These are phyloP conservation scores for Ilex aquifolium DNA, from an alignment of 257 asterid genomes.

Conservation along the genomic window DNA sequence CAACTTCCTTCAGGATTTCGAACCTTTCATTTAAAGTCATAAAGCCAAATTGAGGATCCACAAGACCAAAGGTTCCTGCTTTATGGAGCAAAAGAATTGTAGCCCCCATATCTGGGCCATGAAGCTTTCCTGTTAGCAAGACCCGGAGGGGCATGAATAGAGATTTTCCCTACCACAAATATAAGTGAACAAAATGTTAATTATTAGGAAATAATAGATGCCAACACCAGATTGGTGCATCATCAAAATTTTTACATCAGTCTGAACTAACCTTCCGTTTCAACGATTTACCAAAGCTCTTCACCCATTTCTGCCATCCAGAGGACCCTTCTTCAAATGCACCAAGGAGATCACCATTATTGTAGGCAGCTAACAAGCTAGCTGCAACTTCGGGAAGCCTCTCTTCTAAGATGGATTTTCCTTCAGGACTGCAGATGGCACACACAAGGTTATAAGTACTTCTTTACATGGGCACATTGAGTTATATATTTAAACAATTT, in stretches of 20 bases:
- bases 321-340: slow-evolving; percentile 75
- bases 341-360: slow-evolving; percentile 58
- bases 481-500: no score
- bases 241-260: not conserved
- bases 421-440: slow-evolving; percentile 56
- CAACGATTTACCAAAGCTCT: slow-evolving; percentile 74
- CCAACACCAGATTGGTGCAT: not conserved
- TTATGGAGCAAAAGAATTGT: slow-evolving; percentile 52
- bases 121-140: slow-evolving; percentile 83
- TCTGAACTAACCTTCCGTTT: slow-evolving; percentile 72
- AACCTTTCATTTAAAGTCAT: slow-evolving; percentile 60
- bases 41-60: slow-evolving; percentile 46
- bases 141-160: slow-evolving; percentile 94
- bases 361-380: slow-evolving; percentile 64
- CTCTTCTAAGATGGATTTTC: slow-evolving; percentile 61
- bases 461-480: not conserved
- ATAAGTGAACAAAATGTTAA: not conserved
- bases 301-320: slow-evolving; percentile 92
- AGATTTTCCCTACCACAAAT: slow-evolving; percentile 70
- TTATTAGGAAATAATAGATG: not conserved
- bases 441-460: slow-evolving; percentile 3
- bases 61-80: slow-evolving; percentile 55
- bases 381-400: slow-evolving; percentile 71
- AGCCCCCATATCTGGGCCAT: slow-evolving; percentile 91
- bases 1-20: slow-evolving; percentile 49